Base-by-base conservation (phyloP, 805 yeast genomes). In the Candida ipomoeae region DNA sequence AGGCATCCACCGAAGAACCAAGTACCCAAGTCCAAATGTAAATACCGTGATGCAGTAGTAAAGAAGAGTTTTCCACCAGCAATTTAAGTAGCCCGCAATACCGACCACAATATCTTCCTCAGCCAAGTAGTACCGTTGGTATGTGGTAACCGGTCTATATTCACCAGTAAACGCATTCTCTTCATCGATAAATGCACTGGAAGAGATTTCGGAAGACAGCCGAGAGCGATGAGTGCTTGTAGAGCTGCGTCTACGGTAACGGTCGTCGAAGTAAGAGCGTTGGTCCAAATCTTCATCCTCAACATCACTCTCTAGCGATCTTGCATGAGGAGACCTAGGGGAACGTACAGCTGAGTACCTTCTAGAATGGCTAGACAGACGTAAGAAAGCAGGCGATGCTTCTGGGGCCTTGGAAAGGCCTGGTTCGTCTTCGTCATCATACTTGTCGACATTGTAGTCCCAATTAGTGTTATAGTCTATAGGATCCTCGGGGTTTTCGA, bases 91-190 rank as follows among this genome's bases (percentile, higher is more conserved):
- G 4, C 98, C 98, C 0, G 97, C 99, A 54, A 94, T 87, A 54
- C 96, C 97, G 52, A 94, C 80, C 11, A 92, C 92, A 61, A 94
- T 73, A 71, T 94, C 99, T 64, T 94, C 99, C 65, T 94, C 98
- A 0, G 97, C 91, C 54, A 94, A 80, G 66, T 92, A 94, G 66
- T 87, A 89, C 50, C 97, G 77, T 68, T 94, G 99, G 56, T 75
- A 78, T 49, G 71, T 71, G 45, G 76, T 66, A 11, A 56, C 66
- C 0, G 87, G 77, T 7, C 52, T 40, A 36, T 44, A 58, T 5
- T 53, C 53, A 7, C 50, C 49, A 31, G 41, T 40, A 13, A 54
- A 51, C 7, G 55, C 58, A 20, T 32, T 17, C 21, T 53, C 54
- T 5, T 51, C 54, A n/a, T 18, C 23, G 32, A 44, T 37, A 44